Evolutionary conservation across 345 rosid genomes (phyloP).

Genomic region (Citrus reticulata): DNA sequence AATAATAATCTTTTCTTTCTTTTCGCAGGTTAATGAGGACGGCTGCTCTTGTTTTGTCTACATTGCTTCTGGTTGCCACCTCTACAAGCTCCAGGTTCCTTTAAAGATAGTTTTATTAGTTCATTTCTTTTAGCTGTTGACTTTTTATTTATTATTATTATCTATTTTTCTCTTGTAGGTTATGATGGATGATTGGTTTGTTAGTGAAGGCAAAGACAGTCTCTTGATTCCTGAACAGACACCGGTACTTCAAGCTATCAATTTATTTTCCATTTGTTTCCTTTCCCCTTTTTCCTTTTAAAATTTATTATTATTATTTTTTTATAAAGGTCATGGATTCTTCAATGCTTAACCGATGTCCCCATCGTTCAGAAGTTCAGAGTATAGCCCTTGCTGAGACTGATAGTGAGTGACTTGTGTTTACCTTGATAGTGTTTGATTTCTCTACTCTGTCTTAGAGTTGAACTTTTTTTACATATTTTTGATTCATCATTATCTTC

Average conservation of each 20-base stretch:
- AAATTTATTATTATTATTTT: too few species aligned
- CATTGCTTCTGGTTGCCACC: conserved; percentile 59
- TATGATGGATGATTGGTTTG: conserved; percentile 34
- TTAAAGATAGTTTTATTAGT: too few species aligned
- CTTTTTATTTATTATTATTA: background rate
- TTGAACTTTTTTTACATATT: background rate
- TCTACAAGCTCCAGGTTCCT: conserved; percentile 47
- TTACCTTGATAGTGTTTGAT: background rate
- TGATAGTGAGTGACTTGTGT: conserved; percentile 37
- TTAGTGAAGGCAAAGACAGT: conserved; percentile 56
- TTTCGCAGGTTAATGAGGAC: conserved; percentile 37
- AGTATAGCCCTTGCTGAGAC: conserved; percentile 46
- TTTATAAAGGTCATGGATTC: conserved; percentile 38
- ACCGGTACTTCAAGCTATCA: conserved; percentile 27
- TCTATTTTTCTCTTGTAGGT: conserved; percentile 28
- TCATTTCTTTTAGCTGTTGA: background rate
- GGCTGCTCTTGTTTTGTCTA: conserved; percentile 49
- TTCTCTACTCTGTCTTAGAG: background rate
- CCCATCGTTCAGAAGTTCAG: conserved; percentile 67
- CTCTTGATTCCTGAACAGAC: conserved; percentile 52
- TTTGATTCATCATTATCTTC: background rate
- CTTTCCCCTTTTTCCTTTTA: background rate
- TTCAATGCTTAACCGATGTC: conserved; percentile 45
- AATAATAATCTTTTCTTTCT: background rate
- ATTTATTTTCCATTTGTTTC: background rate